Base-by-base conservation (phyloP, 805 yeast genomes). In the Kodamaea jinghongensis region DNA sequence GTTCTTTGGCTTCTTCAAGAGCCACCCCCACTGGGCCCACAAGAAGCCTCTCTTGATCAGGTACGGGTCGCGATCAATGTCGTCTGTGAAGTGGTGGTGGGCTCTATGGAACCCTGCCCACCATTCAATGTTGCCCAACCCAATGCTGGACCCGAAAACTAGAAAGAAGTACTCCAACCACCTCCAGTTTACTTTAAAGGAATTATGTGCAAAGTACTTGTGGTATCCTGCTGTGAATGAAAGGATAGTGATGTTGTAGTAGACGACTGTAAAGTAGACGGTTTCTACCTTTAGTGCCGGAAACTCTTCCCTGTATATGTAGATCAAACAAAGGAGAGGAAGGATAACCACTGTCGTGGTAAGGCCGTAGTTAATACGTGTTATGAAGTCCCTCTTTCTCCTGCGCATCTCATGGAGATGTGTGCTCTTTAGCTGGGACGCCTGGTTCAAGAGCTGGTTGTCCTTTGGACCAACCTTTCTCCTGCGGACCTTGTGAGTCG, bases 21-120 rank as follows among this genome's bases (percentile, higher is more conserved):
- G 74, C 95, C 96, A 90, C 3, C 96, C 97, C 64, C 88, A 70
- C 63, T 89, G 96, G 25, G 91, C 79, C 76, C 79, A 89, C 52
- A 76, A 63, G 51, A 88, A 73, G 0, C 97, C 96, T 43, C 85
- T 74, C 55, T 90, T 77, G 28, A 85, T 82, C 54, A 81, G 81
- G 62, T 86, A 88, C 1, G 98, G 97, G 60, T 90, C 98, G 52
- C 76, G 74, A 44, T 86, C 95, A 0, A 95, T 83, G 56, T 90
- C 96, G 44, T 68, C 73, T 31, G 93, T 82, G 60, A 76, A 86
- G 43, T 91, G 78, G 62, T 90, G 97, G 65, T 90, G 97, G 3
- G 93, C 89, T 44, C 95, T 70, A 67, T 90, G 98, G 33, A 86
- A 72, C 11, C 82, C 71, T 15, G 86, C 82, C 95, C 95, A 88